Base-by-base conservation (phyloP, 768 basidiomycete genomes). In the Leccinum uliginosum region DNA sequence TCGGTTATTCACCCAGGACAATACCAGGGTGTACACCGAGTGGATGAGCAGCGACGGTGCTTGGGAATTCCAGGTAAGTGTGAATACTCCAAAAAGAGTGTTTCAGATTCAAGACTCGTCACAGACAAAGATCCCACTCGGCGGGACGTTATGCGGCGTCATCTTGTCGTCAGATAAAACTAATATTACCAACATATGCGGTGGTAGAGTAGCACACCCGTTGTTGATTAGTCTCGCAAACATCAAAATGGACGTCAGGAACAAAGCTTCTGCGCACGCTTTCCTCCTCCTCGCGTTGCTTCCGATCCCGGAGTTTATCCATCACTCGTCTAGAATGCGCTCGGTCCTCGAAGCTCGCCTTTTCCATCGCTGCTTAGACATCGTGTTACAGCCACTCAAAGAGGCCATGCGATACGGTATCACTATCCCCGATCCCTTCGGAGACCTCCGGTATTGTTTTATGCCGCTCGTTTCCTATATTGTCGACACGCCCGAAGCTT, bases 11-110 rank as follows among this genome's bases (percentile, higher is more conserved):
- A 50, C 19, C 6, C 19, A 50, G 27, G 6, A 6, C 4, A 4
- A 30, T 26, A 26, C 24, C 10, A 47, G 54, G 29, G 49, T 55
- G 5, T 70, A 60, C 50, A 57, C 21, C 3, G 63, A 73, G 26
- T 73, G 62, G 57, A 67, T 59, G 58, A 59, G 58, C 14, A 53
- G 58, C 1, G 40, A 59, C 7, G 15, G 35, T 10, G 27, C 29
- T 68, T 71, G 71, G 69, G 48, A 65, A 4, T 47, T 66, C 15
- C 68, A 71, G 63, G 70, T 65, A 26, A 32, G 30, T 32, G 30
- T 27, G 8, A 27, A 27, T 8, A 8, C 27, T 27, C 9, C 0
- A 27, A 27, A 27, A 27, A 27, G 9, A 9, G 27, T 8, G 8
- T 27, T 27, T 8, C 8, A 27, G 9, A 27, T 27, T 27, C 8